Base-by-base conservation (phyloP, 495 filamentous ascomycete genomes). In the Ramalina peruviana region DNA sequence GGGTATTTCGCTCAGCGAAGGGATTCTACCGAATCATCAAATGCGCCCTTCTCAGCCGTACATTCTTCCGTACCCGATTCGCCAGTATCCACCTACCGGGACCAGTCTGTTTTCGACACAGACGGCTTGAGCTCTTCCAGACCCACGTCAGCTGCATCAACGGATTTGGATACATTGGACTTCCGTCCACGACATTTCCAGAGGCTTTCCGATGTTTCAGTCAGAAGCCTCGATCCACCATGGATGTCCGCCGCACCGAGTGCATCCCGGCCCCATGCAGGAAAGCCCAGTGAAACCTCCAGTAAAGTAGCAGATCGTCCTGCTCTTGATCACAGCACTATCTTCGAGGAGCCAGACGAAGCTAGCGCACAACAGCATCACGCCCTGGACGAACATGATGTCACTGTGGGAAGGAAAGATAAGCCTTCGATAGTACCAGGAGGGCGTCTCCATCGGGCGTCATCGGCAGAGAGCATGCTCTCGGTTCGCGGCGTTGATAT, bases 31-130 rank as follows among this genome's bases (percentile, higher is more conserved):
- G 74, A 83, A 42, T 81, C 83, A 7, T 71, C 70, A 21, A 67
- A 67, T 40, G 61, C 62, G 10, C 70, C 71, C 6, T 77, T 82
- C n/a, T 80, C 83, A 17, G 72, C 76, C 53, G 67, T 74, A 3
- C 57, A 73, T 0, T 87, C 86, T 10, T 90, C 89, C 0, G 67
- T 80, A n/a, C 79, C 88, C 4, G 88, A 79, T 59, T 94, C 89
- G 3, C 89, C 90, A 4, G 74, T 73, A 21, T 90, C 87, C 3
- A 79, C 72, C 15, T 81, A 80, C 59, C 75, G 81, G 13, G 79
- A 79, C 19, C 83, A 86, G 7, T 82, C 78, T 0, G 67, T 95
- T 40, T 95, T 94, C 57, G 89, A 96, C 57, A 71, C 78, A 49
- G 67, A 74, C 41, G 64, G 63, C 9, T 60, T 67, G 19, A 75